A percentile compares a stretch with the other conserved stretches of the same genome.
These are phyloP conservation scores for Cynanchum wilfordii DNA, from an alignment of 257 asterid species.

Conservation along the genomic window DNA sequence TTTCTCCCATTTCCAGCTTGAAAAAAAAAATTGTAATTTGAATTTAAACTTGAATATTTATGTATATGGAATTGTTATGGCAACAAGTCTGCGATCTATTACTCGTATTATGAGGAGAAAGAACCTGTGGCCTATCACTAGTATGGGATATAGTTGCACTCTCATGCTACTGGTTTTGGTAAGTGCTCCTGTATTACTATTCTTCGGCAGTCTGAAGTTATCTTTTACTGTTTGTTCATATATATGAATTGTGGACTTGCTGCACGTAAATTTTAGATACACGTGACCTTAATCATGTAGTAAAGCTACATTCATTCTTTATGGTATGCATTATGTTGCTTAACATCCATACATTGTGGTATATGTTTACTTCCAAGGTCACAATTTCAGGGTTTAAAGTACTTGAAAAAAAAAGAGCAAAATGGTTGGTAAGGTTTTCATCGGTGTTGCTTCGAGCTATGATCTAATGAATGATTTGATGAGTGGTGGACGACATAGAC, in stretches of 20 bases:
- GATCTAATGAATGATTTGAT: slow-evolving; percentile 93
- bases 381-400: slow-evolving; percentile 63
- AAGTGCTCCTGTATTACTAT: no score
- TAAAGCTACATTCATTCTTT: not conserved
- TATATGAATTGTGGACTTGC: not conserved
- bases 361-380: slow-evolving; percentile 2
- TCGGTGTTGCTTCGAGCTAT: slow-evolving; percentile 78
- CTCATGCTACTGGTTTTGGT: slow-evolving; percentile 94
- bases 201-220: not conserved
- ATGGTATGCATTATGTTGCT: not conserved
- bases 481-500: slow-evolving; percentile 88
- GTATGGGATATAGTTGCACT: slow-evolving; percentile 47
- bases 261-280: not conserved
- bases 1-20: no score
- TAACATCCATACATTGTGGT: not conserved
- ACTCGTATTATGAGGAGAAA: slow-evolving; percentile 46
- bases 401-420: slow-evolving; percentile 79
- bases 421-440: slow-evolving; percentile 79
- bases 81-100: slow-evolving; percentile 48
- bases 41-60: no score
- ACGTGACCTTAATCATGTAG: not conserved
- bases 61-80: slow-evolving; percentile 47
- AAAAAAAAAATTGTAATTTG: no score
- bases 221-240: not conserved
- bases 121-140: slow-evolving; percentile 24